These are phyloP conservation scores for Akanthomyces muscarius DNA, from an alignment of 2,329 filamentous ascomycete genomes.

Conservation along the genomic window DNA sequence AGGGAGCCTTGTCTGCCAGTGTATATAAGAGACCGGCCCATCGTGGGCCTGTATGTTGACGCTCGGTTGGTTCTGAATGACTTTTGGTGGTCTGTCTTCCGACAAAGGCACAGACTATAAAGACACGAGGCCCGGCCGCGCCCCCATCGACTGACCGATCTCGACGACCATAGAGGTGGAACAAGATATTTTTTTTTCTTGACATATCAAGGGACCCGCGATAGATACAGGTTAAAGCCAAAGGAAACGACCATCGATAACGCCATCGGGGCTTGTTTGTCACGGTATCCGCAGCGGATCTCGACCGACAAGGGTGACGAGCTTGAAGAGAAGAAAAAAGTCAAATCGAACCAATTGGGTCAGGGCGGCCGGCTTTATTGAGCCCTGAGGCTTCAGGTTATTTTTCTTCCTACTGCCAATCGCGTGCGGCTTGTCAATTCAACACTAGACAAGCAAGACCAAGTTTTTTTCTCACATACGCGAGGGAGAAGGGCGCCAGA, in stretches of 20 bases:
- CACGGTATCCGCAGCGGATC: constrained; percentile 16
- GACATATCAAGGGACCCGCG: neutral
- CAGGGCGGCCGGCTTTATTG: neutral
- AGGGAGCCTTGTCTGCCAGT: neutral
- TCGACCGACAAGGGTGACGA: constrained; percentile 8
- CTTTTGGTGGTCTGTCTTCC: neutral
- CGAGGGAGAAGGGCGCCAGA: neutral
- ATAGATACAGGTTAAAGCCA: neutral
- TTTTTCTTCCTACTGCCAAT: neutral
- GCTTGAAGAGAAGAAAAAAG: neutral
- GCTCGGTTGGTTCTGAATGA: neutral
- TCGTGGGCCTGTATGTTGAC: neutral
- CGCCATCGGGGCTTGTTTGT: constrained; percentile 3
- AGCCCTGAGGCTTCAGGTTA: neutral
- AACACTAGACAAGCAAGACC: constrained; percentile 5
- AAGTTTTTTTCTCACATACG: neutral
- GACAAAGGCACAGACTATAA: neutral
- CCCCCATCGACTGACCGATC: neutral
- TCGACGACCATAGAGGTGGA: neutral
- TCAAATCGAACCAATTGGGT: constrained; percentile 3
- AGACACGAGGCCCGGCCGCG: neutral
- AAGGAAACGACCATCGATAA: neutral
- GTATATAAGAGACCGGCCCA: constrained; percentile 1
- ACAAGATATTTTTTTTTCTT: neutral
- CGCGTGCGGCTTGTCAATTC: constrained; percentile 2